Evolutionary conservation across 371 early-diverging fungal genomes (phyloP).

Genomic region (Mucor saturninus): DNA sequence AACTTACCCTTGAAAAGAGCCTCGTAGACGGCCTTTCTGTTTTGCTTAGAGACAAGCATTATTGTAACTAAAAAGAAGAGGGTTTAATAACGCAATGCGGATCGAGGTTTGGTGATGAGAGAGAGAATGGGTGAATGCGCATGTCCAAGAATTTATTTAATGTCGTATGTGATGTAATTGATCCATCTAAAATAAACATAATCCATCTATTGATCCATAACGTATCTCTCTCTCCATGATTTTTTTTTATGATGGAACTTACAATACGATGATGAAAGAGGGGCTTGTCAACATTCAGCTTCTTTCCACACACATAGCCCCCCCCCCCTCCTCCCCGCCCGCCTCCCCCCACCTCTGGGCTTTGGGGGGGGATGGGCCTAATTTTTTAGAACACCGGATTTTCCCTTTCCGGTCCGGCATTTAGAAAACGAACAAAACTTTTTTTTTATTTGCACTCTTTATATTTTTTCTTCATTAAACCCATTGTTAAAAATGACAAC

Average conservation of each 20-base stretch:
- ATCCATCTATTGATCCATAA: conserved; percentile 16
- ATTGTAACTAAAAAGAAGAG: conserved; percentile 35
- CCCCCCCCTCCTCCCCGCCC: background rate
- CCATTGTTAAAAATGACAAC: conserved; percentile 25
- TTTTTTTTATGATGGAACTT: conserved; percentile 24
- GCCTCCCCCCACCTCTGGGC: background rate
- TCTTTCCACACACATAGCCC: conserved; percentile 10
- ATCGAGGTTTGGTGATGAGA: background rate
- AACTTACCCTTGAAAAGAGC: conserved; percentile 81
- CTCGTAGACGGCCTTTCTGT: conserved; percentile 94
- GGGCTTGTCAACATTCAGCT: conserved; percentile 27
- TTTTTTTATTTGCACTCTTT: conserved; percentile 8
- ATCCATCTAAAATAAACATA: background rate
- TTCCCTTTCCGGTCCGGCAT: background rate
- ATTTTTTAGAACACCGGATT: background rate
- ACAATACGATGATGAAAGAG: conserved; percentile 44
- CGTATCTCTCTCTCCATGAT: background rate
- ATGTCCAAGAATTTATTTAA: background rate
- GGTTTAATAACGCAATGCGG: background rate
- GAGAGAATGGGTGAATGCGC: background rate
- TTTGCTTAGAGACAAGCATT: conserved; percentile 94
- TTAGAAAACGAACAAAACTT: background rate
- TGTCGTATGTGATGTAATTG: background rate
- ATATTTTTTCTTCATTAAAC: background rate
- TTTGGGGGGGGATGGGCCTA: too few species aligned